These are phyloP conservation scores for Fimicolochytrium jonesii DNA, from an alignment of 192 early-diverging fungal genomes.

Conservation along the genomic window DNA sequence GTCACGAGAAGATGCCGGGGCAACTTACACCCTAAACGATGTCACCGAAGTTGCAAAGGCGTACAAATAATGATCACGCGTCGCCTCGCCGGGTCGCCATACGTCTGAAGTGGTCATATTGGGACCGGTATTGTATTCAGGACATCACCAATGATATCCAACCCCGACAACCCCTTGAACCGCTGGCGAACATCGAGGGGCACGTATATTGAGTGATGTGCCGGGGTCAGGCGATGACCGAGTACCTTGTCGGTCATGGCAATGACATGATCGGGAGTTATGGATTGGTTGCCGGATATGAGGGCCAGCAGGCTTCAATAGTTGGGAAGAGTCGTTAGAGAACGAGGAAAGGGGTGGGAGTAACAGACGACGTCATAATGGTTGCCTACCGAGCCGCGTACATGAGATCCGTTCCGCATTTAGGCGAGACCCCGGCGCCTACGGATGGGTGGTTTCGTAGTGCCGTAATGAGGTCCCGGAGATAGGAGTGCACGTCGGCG, in stretches of 20 bases:
- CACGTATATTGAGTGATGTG: background rate
- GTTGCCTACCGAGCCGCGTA: constrained; percentile 7
- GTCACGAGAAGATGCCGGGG: too few relatives aligned
- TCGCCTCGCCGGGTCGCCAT: too few relatives aligned
- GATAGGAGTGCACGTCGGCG: constrained; percentile 7
- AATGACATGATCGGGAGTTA: constrained; percentile 18
- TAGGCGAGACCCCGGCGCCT: constrained; percentile 12
- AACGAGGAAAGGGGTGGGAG: background rate
- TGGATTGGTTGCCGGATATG: background rate
- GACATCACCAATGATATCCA: constrained; percentile 15
- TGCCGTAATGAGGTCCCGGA: constrained; percentile 8
- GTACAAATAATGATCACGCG: too few relatives aligned
- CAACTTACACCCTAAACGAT: too few relatives aligned
- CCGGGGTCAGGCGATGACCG: constrained; percentile 9
- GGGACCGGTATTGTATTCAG: constrained; percentile 9
- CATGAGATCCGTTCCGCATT: constrained; percentile 6
- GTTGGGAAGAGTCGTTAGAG: background rate
- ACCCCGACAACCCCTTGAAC: background rate
- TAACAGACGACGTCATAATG: background rate
- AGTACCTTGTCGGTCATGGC: constrained; percentile 17
- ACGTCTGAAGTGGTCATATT: too few relatives aligned
- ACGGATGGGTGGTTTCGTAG: constrained; percentile 19
- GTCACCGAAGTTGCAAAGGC: too few relatives aligned
- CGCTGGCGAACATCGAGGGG: background rate
- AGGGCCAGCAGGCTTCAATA: constrained; percentile 8